Evolutionary conservation across 768 basidiomycete species (phyloP).

Genomic region (Macrolepiota albuminosa): DNA sequence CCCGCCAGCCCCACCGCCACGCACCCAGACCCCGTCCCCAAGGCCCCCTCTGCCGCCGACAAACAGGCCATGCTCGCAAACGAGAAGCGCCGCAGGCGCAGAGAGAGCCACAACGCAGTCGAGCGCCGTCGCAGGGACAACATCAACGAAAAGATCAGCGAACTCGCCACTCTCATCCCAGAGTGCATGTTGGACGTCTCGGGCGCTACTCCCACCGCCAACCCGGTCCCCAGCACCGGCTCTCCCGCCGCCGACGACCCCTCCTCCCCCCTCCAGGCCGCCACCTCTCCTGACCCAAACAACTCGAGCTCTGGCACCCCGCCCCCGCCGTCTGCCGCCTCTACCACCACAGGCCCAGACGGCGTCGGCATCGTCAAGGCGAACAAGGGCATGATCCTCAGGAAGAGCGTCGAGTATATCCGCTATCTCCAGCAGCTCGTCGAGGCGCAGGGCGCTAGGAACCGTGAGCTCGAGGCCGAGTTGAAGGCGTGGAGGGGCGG

Average conservation of each 20-base stretch:
- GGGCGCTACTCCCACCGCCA: not conserved
- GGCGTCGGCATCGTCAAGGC: slow-evolving; percentile 65
- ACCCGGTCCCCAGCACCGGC: not conserved
- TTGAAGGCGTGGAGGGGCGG: slow-evolving; percentile 30
- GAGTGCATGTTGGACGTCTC: slow-evolving; percentile 69
- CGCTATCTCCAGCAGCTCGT: slow-evolving; percentile 87
- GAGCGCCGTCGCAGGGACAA: slow-evolving; percentile 85
- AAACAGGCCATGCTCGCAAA: slow-evolving; percentile 62
- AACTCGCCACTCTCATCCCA: slow-evolving; percentile 84
- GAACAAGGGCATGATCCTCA: slow-evolving; percentile 91
- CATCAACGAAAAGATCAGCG: slow-evolving; percentile 93
- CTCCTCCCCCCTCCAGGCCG: slow-evolving; percentile 6
- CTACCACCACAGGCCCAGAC: slow-evolving; percentile 10
- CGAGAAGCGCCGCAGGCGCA: slow-evolving; percentile 75
- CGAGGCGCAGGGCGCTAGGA: slow-evolving; percentile 69
- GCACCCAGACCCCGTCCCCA: slow-evolving; percentile 1
- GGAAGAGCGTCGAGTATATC: slow-evolving; percentile 79
- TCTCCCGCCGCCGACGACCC: slow-evolving; percentile 13
- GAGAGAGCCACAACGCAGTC: slow-evolving; percentile 91
- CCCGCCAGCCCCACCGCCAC: not conserved
- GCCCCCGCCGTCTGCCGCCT: not conserved
- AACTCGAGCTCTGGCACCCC: slow-evolving; percentile 9
- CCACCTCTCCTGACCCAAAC: not conserved
- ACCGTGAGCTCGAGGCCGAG: slow-evolving; percentile 74
- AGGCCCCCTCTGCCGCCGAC: slow-evolving; percentile 18